phyloP scores from a whole-genome alignment of 805 yeast species.

The Saccharomycodes ludwigii region DNA sequence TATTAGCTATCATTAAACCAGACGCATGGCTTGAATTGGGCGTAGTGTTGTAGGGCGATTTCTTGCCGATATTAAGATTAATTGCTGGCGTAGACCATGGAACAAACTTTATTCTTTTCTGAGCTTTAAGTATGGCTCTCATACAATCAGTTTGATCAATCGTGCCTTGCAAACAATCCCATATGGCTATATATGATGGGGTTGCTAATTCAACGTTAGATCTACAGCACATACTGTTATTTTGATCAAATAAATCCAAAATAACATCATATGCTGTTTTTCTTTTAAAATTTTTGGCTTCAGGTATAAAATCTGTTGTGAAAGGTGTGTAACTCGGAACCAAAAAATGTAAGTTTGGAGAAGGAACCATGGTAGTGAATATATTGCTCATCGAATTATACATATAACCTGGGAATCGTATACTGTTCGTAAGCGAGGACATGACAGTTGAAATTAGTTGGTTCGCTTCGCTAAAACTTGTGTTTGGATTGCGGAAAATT shows the following conservation, averaged over 20 bases:
- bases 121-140: conserved; percentile 51
- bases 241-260: conserved; percentile 68
- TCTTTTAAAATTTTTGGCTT: conserved; percentile 47
- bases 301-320: conserved; percentile 51
- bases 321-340: conserved; percentile 70
- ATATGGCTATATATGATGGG: conserved; percentile 51
- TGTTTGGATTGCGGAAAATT: conserved; percentile 41
- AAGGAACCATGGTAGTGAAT: conserved; percentile 70
- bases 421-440: conserved; percentile 74
- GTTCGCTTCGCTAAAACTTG: conserved; percentile 70
- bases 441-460: conserved; percentile 75
- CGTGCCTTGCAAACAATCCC: conserved; percentile 55
- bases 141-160: conserved; percentile 61
- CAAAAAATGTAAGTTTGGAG: conserved; percentile 70
- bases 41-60: conserved; percentile 41
- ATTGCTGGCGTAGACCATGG: conserved; percentile 79
- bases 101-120: conserved; percentile 59
- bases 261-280: conserved; percentile 73
- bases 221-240: conserved; percentile 56
- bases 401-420: conserved; percentile 86
- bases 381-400: conserved; percentile 77
- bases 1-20: conserved; percentile 78
- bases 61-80: conserved; percentile 64
- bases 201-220: conserved; percentile 17
- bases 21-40: conserved; percentile 37